phyloP scores from a whole-genome alignment of 1,139 yeast species.

The Geotrichum bryndzae region DNA sequence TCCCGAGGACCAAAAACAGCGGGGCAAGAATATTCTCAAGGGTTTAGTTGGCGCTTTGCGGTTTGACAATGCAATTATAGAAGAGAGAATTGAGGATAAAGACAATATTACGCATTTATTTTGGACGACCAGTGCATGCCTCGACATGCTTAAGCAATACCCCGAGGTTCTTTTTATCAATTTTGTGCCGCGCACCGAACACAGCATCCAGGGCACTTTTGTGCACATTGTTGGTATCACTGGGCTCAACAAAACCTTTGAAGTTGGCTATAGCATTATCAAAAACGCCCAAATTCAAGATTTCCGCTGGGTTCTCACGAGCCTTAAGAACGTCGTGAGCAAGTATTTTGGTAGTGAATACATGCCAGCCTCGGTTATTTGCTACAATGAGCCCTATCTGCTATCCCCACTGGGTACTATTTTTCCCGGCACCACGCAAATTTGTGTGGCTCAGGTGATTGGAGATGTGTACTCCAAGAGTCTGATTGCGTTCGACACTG shows the following conservation, averaged over 20 bases:
- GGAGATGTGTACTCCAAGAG: conserved; percentile 15
- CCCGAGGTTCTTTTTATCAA: conserved; percentile 20
- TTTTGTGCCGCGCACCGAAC: conserved; percentile 5
- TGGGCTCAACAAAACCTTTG: conserved; percentile 17
- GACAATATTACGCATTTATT: conserved; percentile 17
- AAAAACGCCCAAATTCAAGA: conserved; percentile 11
- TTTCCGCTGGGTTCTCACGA: conserved; percentile 15
- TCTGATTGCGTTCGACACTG: conserved; percentile 1
- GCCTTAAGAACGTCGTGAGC: conserved; percentile 14
- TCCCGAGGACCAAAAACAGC: background rate
- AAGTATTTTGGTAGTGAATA: conserved; percentile 16
- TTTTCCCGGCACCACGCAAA: conserved; percentile 16
- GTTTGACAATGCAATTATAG: conserved; percentile 17
- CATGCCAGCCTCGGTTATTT: conserved; percentile 16
- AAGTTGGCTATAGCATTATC: conserved; percentile 17
- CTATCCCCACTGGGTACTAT: conserved; percentile 15
- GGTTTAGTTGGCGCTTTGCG: conserved; percentile 18
- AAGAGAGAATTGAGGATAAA: conserved; percentile 14
- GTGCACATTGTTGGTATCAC: conserved; percentile 18
- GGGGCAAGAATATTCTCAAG: conserved; percentile 10
- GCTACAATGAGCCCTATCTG: conserved; percentile 13
- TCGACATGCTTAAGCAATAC: conserved; percentile 18
- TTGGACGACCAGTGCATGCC: conserved; percentile 17
- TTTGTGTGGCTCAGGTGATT: conserved; percentile 17
- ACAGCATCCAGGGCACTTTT: conserved; percentile 4